Conservation (phyloP, 2,329 filamentous ascomycete species). For the Colletotrichum horii region DNA sequence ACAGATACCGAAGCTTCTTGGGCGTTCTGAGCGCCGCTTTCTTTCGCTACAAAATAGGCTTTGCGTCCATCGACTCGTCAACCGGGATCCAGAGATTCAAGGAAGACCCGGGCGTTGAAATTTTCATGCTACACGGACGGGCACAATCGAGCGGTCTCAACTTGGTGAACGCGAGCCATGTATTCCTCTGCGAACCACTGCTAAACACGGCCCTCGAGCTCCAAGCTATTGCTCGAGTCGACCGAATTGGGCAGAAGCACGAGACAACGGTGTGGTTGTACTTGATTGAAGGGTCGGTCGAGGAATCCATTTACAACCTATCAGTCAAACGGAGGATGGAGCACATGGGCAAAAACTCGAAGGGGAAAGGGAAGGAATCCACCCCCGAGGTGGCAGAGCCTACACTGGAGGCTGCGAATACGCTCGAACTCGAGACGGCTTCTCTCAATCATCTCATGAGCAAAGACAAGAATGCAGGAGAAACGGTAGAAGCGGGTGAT, state of each 20-base stretch:
- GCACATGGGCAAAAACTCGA: constrained; percentile 66
- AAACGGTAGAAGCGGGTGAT: constrained; percentile 79
- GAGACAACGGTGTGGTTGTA: constrained; percentile 96
- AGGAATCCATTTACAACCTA: constrained; percentile 89
- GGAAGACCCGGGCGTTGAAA: constrained; percentile 74
- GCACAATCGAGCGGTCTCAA: constrained; percentile 90
- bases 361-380: constrained; percentile 44
- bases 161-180: constrained; percentile 89
- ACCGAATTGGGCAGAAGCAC: constrained; percentile 88
- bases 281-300: constrained; percentile 86
- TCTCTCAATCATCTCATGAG: constrained; percentile 73
- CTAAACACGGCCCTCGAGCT: constrained; percentile 93
- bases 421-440: constrained; percentile 79
- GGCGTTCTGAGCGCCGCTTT: constrained; percentile 76
- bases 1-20: constrained; percentile 76
- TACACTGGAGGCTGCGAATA: constrained; percentile 82
- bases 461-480: constrained; percentile 74
- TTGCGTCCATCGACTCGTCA: constrained; percentile 70
- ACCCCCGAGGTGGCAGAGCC: constrained; percentile 59
- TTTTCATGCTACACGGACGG: constrained; percentile 87
- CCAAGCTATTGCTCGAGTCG: constrained; percentile 92
- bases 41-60: constrained; percentile 72
- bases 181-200: constrained; percentile 92
- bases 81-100: constrained; percentile 80
- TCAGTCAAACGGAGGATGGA: constrained; percentile 80